Evolutionary conservation across 257 asterid species (phyloP), one percentile per base, ranked within the genome.

Genomic region (Solanum piurae): DNA sequence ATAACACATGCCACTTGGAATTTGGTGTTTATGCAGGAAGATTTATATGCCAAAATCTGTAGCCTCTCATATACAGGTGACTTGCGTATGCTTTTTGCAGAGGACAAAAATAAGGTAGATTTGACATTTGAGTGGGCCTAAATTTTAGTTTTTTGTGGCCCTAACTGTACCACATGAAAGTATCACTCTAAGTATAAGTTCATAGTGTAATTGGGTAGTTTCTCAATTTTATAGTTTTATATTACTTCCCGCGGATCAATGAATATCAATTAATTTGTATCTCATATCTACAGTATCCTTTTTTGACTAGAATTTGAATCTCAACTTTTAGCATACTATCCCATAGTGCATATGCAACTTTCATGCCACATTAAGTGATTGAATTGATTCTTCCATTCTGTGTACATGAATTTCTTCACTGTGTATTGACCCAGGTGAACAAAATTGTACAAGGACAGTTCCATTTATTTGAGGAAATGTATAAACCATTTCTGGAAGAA

Each of bases 61-160:
- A 93, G 95, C 90, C 98, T 96, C 62, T 96, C 98, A 27, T 96
- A 95, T 90, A 91, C 86, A 93, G 99, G 98, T 46, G 99, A 96
- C 92, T 85, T 95, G 89, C 92, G 98, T 37, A 96, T 96, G 98
- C 92, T 93, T 89, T 96, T 96, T 83, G 99, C 98, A 0, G 98
- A 96, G 92, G 99, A 97, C 88, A 94, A 91, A 91, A 90, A 95
- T 93, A 97, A 97, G 96, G 98, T 94, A 91, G 86, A 89, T 76
- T 36, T 89, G 83, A 91, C 69, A 89, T 68, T 40, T 90, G 68
- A 88, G 68, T 74, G 84, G 82, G 76, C 83, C 21, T 68, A 83
- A 62, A 20, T 49, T 86, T 86, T 86, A 49, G 58, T 72, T 20
- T 49, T 72, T 31, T 72, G 52, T 86, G 64, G 84, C 80, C 42